Evolutionary conservation across 257 asterid species (phyloP).

Genomic region (Solanum sparsipilum): DNA sequence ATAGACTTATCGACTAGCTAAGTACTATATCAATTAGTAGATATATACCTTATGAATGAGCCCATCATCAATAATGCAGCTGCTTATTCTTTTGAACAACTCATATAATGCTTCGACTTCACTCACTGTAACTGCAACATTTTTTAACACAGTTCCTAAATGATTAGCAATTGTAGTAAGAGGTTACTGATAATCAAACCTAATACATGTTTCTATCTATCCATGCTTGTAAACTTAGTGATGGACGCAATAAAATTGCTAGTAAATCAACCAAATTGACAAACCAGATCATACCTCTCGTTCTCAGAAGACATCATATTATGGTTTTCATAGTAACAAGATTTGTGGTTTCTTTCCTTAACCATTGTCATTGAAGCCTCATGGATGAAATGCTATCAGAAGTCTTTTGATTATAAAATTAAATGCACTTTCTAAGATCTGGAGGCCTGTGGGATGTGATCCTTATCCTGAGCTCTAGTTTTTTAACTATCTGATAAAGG

Average conservation of each 20-base stretch:
- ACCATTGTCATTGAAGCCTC: neutral
- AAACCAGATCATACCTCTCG: neutral
- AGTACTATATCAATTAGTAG: neutral
- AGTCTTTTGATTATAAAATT: neutral
- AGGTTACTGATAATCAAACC: neutral
- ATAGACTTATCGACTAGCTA: neutral
- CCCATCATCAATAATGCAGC: slow-evolving; percentile 14
- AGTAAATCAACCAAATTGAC: neutral
- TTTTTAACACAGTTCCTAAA: neutral
- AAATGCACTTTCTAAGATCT: neutral
- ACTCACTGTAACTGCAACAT: slow-evolving; percentile 18
- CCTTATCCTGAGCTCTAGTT: neutral
- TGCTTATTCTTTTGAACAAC: slow-evolving; percentile 11
- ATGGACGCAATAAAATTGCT: neutral
- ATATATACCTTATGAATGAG: slow-evolving; percentile 12
- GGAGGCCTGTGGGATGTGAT: neutral
- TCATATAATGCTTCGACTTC: slow-evolving; percentile 19
- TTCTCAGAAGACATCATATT: neutral
- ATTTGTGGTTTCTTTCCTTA: neutral
- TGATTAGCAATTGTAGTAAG: neutral
- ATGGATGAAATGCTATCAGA: neutral
- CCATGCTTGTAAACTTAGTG: neutral
- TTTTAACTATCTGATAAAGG: neutral
- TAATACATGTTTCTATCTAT: neutral
- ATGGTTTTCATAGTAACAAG: neutral